Percentiles rank a stretch among this genome's conserved stretches.
Evolutionary conservation across 768 basidiomycete species (phyloP).

Genomic region (Suillus subaureus): DNA sequence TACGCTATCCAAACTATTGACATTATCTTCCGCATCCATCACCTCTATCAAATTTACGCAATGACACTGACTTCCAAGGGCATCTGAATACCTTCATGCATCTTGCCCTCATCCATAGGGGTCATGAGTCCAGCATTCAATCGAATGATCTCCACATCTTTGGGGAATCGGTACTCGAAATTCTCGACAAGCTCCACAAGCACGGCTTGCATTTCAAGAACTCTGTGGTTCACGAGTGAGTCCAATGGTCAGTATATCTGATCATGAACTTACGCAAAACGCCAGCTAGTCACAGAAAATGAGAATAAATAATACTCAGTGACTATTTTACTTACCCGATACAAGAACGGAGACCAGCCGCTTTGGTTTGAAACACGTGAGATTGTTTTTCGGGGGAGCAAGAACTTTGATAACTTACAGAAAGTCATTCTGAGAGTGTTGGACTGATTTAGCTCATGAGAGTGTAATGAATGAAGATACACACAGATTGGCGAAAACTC

Average conservation of each 20-base stretch:
- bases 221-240: slow-evolving; percentile 16
- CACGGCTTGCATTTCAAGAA: slow-evolving; percentile 38
- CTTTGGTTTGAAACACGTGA: not conserved
- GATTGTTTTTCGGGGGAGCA: not conserved
- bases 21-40: not conserved
- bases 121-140: slow-evolving; percentile 34
- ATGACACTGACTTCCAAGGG: slow-evolving; percentile 32
- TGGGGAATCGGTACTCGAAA: slow-evolving; percentile 37
- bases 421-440: slow-evolving; percentile 14
- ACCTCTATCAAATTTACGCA: slow-evolving; percentile 3
- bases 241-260: not conserved
- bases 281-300: slow-evolving; percentile 9
- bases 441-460: not conserved
- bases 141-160: slow-evolving; percentile 33
- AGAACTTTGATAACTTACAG: slow-evolving; percentile 5
- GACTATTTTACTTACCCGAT: slow-evolving; percentile 12
- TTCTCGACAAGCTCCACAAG: slow-evolving; percentile 37
- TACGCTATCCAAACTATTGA: not conserved
- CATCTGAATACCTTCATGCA: slow-evolving; percentile 33
- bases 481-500: slow-evolving; percentile 16
- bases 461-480: not conserved
- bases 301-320: not conserved
- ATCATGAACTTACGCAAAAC: slow-evolving; percentile 15
- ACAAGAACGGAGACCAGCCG: slow-evolving; percentile 14
- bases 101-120: slow-evolving; percentile 35